phyloP scores from a whole-genome alignment of 306 rosid species.

The Hippophae rhamnoides region DNA sequence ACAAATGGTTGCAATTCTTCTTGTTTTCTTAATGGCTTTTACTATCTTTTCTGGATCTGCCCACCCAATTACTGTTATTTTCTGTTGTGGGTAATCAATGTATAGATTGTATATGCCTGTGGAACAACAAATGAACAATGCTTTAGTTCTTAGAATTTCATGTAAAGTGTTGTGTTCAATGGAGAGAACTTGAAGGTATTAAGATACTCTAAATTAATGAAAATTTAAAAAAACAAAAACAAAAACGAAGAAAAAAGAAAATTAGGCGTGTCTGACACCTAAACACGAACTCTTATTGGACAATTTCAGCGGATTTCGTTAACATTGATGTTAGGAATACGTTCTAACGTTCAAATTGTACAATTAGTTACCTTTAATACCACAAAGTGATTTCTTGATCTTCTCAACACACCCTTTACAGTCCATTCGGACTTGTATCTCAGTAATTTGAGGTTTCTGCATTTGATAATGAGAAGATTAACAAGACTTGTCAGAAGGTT shows the following conservation, averaged over 20 bases:
- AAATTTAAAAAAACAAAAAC: neutral
- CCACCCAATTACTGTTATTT: conserved; percentile 68
- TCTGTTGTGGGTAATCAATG: conserved; percentile 58
- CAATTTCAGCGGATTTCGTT: no score
- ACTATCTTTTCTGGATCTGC: conserved; percentile 70
- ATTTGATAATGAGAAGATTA: conserved; percentile 18
- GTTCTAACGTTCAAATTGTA: no score
- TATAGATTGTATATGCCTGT: conserved; percentile 72
- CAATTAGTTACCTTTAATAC: conserved; percentile 49
- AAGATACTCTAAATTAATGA: no score
- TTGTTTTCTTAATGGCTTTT: conserved; percentile 75
- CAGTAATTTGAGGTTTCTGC: conserved; percentile 63
- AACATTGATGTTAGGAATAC: neutral
- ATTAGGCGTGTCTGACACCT: neutral
- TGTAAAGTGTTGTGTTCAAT: no score
- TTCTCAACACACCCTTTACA: conserved; percentile 91
- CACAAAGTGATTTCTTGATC: conserved; percentile 68
- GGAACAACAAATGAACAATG: neutral
- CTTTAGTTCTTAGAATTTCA: no score
- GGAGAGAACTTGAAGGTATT: no score
- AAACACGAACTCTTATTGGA: neutral
- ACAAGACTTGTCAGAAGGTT: conserved; percentile 1
- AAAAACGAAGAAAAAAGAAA: neutral
- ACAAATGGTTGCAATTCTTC: conserved; percentile 65
- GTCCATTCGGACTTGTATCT: conserved; percentile 80